Evolutionary conservation across 2,329 filamentous ascomycete genomes (phyloP).

Genomic region (Xylaria sp.): DNA sequence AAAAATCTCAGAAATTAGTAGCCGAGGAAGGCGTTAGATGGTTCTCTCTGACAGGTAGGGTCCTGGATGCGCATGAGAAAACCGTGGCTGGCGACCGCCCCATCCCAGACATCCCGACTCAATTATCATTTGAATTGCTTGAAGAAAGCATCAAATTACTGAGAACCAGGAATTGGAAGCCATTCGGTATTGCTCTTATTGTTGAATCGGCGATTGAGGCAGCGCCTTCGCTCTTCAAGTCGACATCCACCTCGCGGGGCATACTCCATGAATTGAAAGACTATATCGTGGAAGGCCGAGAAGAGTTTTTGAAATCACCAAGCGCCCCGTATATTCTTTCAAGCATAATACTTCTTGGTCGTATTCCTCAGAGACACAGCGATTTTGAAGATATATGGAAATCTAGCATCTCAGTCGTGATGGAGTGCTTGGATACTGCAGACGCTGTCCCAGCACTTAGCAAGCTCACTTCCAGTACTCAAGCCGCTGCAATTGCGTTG

Average conservation of each 20-base stretch:
- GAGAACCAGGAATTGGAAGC: conserved; percentile 65
- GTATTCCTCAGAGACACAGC: conserved; percentile 53
- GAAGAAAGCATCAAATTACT: conserved; percentile 56
- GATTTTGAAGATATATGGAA: conserved; percentile 59
- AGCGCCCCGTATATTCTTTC: conserved; percentile 75
- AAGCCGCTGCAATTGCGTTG: conserved; percentile 54
- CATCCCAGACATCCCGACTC: conserved; percentile 47
- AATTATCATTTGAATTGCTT: conserved; percentile 52
- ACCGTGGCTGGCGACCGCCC: conserved; percentile 39
- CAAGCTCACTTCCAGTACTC: conserved; percentile 60
- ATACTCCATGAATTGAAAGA: conserved; percentile 58
- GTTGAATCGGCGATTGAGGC: conserved; percentile 56
- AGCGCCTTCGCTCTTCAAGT: conserved; percentile 56
- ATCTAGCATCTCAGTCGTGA: conserved; percentile 55
- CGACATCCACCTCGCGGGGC: conserved; percentile 43
- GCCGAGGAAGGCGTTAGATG: conserved; percentile 75
- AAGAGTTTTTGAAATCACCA: conserved; percentile 72
- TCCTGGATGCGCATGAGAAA: conserved; percentile 54
- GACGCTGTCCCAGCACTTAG: conserved; percentile 53
- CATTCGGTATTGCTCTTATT: conserved; percentile 64
- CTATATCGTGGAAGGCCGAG: conserved; percentile 67
- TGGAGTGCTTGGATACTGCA: conserved; percentile 50
- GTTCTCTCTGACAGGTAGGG: conserved; percentile 66
- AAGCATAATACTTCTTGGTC: conserved; percentile 68
- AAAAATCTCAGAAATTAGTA: conserved; percentile 76